Base-by-base conservation (phyloP, 768 basidiomycete genomes). In the Collybiopsis confluens region DNA sequence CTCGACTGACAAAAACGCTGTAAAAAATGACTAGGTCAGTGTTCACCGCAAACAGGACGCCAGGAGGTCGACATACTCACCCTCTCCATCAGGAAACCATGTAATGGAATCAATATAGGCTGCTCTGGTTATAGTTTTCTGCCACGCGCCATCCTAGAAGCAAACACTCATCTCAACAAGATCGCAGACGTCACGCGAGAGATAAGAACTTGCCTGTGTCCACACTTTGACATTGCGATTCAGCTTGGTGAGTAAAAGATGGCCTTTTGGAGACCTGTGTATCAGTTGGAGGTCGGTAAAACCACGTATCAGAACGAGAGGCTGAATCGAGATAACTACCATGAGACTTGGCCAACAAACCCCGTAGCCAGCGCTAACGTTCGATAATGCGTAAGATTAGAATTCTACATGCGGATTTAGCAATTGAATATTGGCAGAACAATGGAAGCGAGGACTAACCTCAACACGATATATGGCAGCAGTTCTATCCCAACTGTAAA, bases 311-410 rank as follows among this genome's bases (percentile, higher is more conserved):
- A n/a, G n/a, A n/a, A n/a, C n/a, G n/a, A n/a, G n/a, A n/a, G n/a
- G n/a, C n/a, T n/a, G n/a, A n/a, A n/a, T n/a, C 37, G 33, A 37
- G 45, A 23, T 26, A 33, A 69, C 49, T 54, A 84, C 86, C 88
- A 90, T 27, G 85, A 86, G 26, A 89, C 87, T 66, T 88, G 87
- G 30, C 82, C 80, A 28, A 88, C 82, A 65, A 89, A 88, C n/a
- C 84, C 85, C 56, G 80, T 76, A 4, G 83, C 72, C 61, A 88
- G 86, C 0, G 81, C 82, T 20, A 90, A 74, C 13, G 80, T 76
- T 37, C 84, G 79, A 61, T 87, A 78, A 61, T 86, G 85, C 2
- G 75, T 70, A 16, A 70, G 66, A 56, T 84, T 80, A 10, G 80
- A 77, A 51, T 82, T 77, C 85, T 85, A 58, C 4, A 51, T 30